Evolutionary conservation across 2,329 filamentous ascomycete genomes (phyloP).

Genomic region (Aspergillus niger): DNA sequence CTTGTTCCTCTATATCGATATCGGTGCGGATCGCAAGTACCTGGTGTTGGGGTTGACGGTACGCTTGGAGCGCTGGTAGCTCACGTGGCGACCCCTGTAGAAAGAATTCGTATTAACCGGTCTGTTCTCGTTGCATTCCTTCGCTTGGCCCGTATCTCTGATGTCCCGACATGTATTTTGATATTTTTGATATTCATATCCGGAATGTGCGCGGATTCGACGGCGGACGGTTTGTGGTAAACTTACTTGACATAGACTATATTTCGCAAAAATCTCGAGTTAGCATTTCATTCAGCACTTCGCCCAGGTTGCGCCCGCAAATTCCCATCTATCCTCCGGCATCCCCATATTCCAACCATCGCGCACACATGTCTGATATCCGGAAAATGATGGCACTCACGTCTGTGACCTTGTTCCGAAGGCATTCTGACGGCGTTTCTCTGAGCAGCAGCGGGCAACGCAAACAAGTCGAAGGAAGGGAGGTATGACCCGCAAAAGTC

Average conservation of each 20-base stretch:
- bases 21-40: slow-evolving; percentile 30
- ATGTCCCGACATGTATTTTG: slow-evolving; percentile 9
- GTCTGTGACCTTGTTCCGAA: slow-evolving; percentile 84
- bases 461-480: slow-evolving; percentile 46
- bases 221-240: slow-evolving; percentile 27
- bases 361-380: slow-evolving; percentile 19
- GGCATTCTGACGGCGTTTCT: slow-evolving; percentile 70
- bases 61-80: slow-evolving; percentile 94
- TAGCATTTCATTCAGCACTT: slow-evolving; percentile 27
- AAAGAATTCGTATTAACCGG: slow-evolving; percentile 39
- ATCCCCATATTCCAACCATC: slow-evolving; percentile 12
- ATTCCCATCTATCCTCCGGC: slow-evolving; percentile 4
- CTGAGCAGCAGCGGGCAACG: slow-evolving; percentile 45
- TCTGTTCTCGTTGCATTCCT: slow-evolving; percentile 22
- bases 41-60: slow-evolving; percentile 84
- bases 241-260: slow-evolving; percentile 90
- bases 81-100: slow-evolving; percentile 91
- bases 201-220: slow-evolving; percentile 23
- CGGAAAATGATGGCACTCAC: slow-evolving; percentile 60
- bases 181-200: slow-evolving; percentile 22
- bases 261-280: slow-evolving; percentile 32
- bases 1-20: slow-evolving; percentile 11
- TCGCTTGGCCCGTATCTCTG: slow-evolving; percentile 18
- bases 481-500: slow-evolving; percentile 46
- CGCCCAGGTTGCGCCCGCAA: background rate